A percentile compares a stretch with the other conserved stretches of the same genome.
Conservation (phyloP, 176 grass and related monocot genomes). For the Tillandsia fasciculata region DNA sequence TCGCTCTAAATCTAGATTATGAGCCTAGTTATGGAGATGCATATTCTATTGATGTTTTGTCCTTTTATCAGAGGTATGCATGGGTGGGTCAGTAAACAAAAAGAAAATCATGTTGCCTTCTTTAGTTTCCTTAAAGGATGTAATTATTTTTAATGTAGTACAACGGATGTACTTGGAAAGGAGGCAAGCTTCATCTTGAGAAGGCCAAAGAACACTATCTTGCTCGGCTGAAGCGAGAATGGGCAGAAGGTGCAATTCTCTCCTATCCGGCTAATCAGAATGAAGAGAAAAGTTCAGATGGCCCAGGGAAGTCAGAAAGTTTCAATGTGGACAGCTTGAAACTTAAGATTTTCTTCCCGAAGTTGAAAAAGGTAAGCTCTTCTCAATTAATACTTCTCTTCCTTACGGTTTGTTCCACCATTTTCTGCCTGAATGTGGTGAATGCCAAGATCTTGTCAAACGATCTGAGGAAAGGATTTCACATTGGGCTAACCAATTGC, state of each 20-base stretch:
- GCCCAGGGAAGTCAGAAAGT: constrained; percentile 17
- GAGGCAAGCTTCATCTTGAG: constrained; percentile 65
- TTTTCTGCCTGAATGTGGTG: neutral
- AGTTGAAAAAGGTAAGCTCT: constrained; percentile 56
- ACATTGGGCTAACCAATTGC: neutral
- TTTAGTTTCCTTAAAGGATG: neutral
- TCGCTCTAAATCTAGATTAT: neutral
- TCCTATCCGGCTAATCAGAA: constrained; percentile 13
- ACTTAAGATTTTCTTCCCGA: constrained; percentile 76
- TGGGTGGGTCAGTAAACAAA: neutral
- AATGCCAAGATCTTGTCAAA: neutral
- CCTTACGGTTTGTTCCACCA: neutral
- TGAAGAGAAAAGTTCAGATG: constrained; percentile 21
- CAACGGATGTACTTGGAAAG: constrained; percentile 96
- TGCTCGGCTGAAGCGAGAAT: constrained; percentile 55
- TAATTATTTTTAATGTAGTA: constrained; percentile 41
- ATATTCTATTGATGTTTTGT: neutral
- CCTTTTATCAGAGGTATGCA: neutral
- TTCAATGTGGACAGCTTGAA: constrained; percentile 31
- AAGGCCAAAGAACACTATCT: constrained; percentile 96
- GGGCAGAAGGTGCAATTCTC: constrained; percentile 43
- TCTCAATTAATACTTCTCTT: neutral
- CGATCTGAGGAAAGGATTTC: neutral
- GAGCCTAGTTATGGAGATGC: neutral
- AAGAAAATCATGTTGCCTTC: neutral